phyloP scores from a whole-genome alignment of 2,329 filamentous ascomycete species.

The Camillea tinctor region DNA sequence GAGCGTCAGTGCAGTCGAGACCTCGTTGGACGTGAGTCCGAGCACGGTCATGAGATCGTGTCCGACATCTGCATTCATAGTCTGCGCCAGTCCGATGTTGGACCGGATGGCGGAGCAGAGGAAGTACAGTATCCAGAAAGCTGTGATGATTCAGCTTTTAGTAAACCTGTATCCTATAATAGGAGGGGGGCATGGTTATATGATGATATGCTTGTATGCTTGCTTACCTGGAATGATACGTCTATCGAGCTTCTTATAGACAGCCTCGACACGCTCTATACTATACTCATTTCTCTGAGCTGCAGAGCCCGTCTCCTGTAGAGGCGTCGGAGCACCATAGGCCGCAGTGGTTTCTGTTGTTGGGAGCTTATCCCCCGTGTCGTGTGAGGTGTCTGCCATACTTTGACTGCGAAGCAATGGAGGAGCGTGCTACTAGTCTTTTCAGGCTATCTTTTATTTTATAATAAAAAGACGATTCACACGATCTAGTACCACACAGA shows the following conservation, averaged over 20 bases:
- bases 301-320: slow-evolving; percentile 15
- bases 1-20: slow-evolving; percentile 79
- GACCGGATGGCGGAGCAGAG: slow-evolving; percentile 88
- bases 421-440: slow-evolving; percentile 49
- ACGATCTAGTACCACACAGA: too few relatives aligned
- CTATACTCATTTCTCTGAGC: slow-evolving; percentile 40
- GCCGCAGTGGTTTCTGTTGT: slow-evolving; percentile 16
- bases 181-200: not conserved
- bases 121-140: slow-evolving; percentile 90
- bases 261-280: slow-evolving; percentile 50
- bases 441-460: slow-evolving; percentile 31
- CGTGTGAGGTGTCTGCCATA: slow-evolving; percentile 42
- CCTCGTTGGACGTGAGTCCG: slow-evolving; percentile 68
- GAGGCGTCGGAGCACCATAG: slow-evolving; percentile 14
- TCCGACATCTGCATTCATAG: slow-evolving; percentile 72
- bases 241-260: slow-evolving; percentile 57
- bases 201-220: too few relatives aligned
- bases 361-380: slow-evolving; percentile 35
- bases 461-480: not conserved
- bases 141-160: slow-evolving; percentile 35
- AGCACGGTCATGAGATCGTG: slow-evolving; percentile 77
- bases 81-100: slow-evolving; percentile 91
- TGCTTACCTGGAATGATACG: slow-evolving; percentile 57
- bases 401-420: slow-evolving; percentile 51
- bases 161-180: not conserved